Base-by-base conservation (phyloP, 192 early-diverging fungal genomes). In the Allomyces javanicus region DNA sequence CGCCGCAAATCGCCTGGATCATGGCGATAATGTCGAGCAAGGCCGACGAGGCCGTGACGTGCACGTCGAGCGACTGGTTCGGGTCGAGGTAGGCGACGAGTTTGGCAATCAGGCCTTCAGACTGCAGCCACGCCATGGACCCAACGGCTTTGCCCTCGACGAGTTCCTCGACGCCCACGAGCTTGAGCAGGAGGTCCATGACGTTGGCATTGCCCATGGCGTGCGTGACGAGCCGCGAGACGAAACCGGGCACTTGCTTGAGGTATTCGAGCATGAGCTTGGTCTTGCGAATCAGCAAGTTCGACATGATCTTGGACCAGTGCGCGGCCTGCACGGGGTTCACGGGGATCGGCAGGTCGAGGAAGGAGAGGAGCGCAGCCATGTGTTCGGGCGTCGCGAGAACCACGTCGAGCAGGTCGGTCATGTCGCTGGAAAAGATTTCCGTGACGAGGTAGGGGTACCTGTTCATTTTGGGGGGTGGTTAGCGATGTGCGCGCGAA, bases 141-240 rank as follows among this genome's bases (percentile, higher is more conserved):
- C 50, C 87, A 62, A 93, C 83, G 21, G 91, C 89, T 21, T 83
- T 78, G 1, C 87, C 92, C 68, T 91, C 87, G 19, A 87, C 84
- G 22, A 91, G 76, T 68, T 97, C 94, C 63, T 93, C 91, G 67
- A 93, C 78, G 70, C 90, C 92, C 66, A 97, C 88, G 14, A 97
- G 80, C 68, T 92, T 96, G 62, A 97, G 83, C 62, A 97, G 73
- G 33, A 97, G 77, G 71, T 97, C 94, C 65, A 89, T 89, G 61
- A 95, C 87, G 0, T 92, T 81, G 12, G 91, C 90, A 62, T 84
- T 89, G 25, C 85, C 84, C 72, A 97, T 81, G 12, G 50, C 50
- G 72, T 97, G 94, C 62, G 73, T 76, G 12, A 97, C 76, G 43
- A 97, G 82, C 72, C 83, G 86, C 27, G 72, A 68, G 0, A 96